Base-by-base conservation (phyloP, 495 filamentous ascomycete species). In the Glarea lozoyensis region DNA sequence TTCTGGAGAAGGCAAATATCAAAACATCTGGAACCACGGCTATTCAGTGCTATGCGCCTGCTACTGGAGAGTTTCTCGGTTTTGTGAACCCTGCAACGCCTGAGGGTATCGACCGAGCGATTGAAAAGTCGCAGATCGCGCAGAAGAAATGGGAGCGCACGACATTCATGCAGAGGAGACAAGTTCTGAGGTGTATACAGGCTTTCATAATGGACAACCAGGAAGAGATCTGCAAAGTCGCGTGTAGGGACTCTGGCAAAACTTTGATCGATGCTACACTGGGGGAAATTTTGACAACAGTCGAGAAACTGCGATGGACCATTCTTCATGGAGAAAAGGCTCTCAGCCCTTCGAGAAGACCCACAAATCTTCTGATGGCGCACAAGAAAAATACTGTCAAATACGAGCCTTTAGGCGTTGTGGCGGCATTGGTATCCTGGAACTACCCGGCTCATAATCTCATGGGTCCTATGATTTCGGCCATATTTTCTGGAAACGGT, bases 401-500 rank as follows among this genome's bases (percentile, higher is more conserved):
- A 33, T 97, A 92, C 64, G 92, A 99, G 59, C 89, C 92, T 12
- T 67, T 97, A 17, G 93, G 92, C 1, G 84, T 99, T 12, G 85
- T 99, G 19, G 81, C 86, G 13, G 92, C 93, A 12, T 80, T 86
- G 35, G 86, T 97, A 25, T 93, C 86, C 54, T 99, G 92, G 92
- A 99, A 99, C 69, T 98, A 69, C 53, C 75, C 89, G 34, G 94
- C 96, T 60, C 92, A 99, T 63, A 99, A 99, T 63, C 69, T 97
- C 48, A 75, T 99, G 30, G 84, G 82, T 2, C 92, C 92, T 0
- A 75, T 95, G 36, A 93, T 99, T 57, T 85, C 84, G 48, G 78
- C 86, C 12, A 72, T 97, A 31, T 96, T 96, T 60, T 73, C 87
- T n/a, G 92, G 93, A 27, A 95, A 96, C 58, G 86, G 75, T 25